Percentiles rank a stretch among this genome's conserved stretches.
phyloP scores from a whole-genome alignment of 257 asterid genomes.

The Buddleja alternifolia region DNA sequence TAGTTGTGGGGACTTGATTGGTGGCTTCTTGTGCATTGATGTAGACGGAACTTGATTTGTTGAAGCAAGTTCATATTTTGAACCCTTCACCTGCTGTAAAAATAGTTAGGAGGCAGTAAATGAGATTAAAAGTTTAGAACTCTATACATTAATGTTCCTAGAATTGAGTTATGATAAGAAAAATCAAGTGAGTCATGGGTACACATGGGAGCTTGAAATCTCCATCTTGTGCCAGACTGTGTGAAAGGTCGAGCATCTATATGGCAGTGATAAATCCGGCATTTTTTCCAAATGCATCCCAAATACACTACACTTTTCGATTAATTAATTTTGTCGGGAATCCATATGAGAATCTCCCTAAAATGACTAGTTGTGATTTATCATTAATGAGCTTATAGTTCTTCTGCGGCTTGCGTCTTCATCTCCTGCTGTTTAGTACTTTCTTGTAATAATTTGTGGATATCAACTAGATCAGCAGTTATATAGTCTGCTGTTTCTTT shows the following conservation, averaged over 20 bases:
- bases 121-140: constrained; percentile 6
- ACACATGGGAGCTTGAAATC: background rate
- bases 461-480: background rate
- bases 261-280: background rate
- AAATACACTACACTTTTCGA: background rate
- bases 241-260: constrained; percentile 10
- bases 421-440: background rate
- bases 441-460: background rate
- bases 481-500: background rate
- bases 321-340: background rate
- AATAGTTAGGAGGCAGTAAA: background rate
- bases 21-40: constrained; percentile 19
- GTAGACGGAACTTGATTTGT: background rate
- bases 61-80: constrained; percentile 1
- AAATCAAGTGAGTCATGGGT: background rate
- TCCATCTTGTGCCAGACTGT: background rate
- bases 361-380: background rate
- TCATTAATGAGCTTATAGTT: background rate
- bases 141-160: background rate
- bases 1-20: background rate
- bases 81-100: background rate
- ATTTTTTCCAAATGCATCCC: background rate
- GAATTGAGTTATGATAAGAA: background rate
- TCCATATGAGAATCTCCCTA: background rate
- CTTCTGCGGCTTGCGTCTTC: constrained; percentile 9